Percentiles rank a stretch among this genome's conserved stretches.
Conservation (phyloP, 2,329 filamentous ascomycete species). For the Colletotrichum euphorbiae region DNA sequence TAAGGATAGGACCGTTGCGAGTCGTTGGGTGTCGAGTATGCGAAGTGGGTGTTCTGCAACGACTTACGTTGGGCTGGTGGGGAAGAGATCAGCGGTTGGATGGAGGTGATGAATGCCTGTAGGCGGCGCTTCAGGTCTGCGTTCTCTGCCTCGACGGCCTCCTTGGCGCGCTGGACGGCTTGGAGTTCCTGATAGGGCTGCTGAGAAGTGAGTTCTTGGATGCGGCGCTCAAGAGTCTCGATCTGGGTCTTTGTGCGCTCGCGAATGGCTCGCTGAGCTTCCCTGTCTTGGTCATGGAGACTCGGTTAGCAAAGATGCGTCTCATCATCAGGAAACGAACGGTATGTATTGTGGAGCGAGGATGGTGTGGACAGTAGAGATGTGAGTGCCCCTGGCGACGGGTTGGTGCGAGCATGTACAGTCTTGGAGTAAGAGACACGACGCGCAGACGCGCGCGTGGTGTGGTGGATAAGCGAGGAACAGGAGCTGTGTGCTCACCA, state of each 20-base stretch:
- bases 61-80: constrained; percentile 41
- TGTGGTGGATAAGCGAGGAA: not conserved
- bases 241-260: constrained; percentile 86
- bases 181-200: constrained; percentile 89
- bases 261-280: constrained; percentile 86
- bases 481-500: constrained; percentile 53
- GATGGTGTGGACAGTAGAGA: not conserved
- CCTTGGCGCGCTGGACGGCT: constrained; percentile 78
- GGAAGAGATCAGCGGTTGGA: constrained; percentile 66
- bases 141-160: constrained; percentile 82
- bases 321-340: not conserved
- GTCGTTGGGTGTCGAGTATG: not conserved
- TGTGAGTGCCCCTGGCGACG: not conserved
- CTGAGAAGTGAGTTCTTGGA: constrained; percentile 80
- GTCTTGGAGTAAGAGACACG: constrained; percentile 45
- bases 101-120: constrained; percentile 71
- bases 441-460: not conserved
- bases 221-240: constrained; percentile 77
- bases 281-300: constrained; percentile 69
- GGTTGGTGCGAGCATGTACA: not conserved
- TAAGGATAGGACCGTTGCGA: constrained; percentile 13
- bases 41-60: not conserved
- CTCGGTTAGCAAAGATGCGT: constrained; percentile 8
- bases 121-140: constrained; percentile 79
- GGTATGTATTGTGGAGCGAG: not conserved